Conservation (phyloP, 257 asterid species). For the Buddleja alternifolia region DNA sequence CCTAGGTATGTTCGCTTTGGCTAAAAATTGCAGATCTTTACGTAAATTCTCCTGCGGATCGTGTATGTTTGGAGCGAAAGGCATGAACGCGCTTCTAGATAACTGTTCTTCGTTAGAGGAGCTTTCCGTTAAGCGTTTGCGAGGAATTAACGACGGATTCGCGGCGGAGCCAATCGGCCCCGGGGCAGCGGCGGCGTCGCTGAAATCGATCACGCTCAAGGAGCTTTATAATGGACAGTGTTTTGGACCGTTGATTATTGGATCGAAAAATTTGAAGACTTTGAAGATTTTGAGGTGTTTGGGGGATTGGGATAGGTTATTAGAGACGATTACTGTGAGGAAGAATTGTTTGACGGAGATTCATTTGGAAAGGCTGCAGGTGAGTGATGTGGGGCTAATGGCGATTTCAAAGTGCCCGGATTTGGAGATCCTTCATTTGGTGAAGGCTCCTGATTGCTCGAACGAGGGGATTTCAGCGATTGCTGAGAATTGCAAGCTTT, state of each 20-base stretch:
- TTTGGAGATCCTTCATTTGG: conserved; percentile 77
- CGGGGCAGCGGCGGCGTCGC: conserved; percentile 56
- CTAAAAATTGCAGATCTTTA: conserved; percentile 56
- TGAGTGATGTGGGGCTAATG: conserved; percentile 65
- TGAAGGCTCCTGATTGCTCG: conserved; percentile 79
- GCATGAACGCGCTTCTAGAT: conserved; percentile 75
- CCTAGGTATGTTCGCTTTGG: conserved; percentile 65
- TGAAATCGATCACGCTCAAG: conserved; percentile 72
- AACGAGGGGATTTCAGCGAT: conserved; percentile 65
- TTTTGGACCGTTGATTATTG: conserved; percentile 66
- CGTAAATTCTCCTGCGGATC: conserved; percentile 77
- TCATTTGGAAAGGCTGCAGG: conserved; percentile 82
- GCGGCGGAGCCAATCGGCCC: conserved; percentile 68
- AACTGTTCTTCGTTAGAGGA: conserved; percentile 72
- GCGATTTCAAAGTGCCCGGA: conserved; percentile 58
- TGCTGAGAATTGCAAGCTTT: conserved; percentile 70
- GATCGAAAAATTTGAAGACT: conserved; percentile 63
- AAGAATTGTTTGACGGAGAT: conserved; percentile 62
- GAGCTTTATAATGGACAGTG: conserved; percentile 76
- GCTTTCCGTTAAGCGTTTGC: conserved; percentile 70
- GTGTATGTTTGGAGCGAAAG: conserved; percentile 82
- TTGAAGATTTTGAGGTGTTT: conserved; percentile 70
- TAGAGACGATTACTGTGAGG: conserved; percentile 53
- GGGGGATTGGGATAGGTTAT: conserved; percentile 82
- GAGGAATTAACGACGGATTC: conserved; percentile 63